These are phyloP conservation scores for Cladosporium sp. DNA, from an alignment of 2,329 filamentous ascomycete genomes.

Conservation along the genomic window DNA sequence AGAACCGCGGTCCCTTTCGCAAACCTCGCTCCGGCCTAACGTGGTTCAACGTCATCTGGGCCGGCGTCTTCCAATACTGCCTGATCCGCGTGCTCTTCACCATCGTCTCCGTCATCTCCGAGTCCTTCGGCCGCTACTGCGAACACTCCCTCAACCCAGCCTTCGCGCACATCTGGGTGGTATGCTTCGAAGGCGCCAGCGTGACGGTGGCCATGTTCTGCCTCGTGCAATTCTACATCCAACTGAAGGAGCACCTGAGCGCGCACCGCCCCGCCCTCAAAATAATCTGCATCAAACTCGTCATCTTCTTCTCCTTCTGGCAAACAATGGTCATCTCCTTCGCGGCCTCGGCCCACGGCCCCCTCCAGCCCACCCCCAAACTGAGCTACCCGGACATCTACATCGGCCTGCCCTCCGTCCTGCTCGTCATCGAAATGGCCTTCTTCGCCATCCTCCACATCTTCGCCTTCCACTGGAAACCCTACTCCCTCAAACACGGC, in stretches of 20 bases:
- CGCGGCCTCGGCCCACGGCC: slow-evolving; percentile 55
- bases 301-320: slow-evolving; percentile 91
- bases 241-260: slow-evolving; percentile 63
- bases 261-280: slow-evolving; percentile 72
- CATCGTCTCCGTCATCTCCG: slow-evolving; percentile 67
- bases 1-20: slow-evolving; percentile 61
- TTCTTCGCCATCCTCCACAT: slow-evolving; percentile 73
- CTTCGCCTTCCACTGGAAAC: slow-evolving; percentile 74
- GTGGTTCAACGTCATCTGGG: slow-evolving; percentile 84
- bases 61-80: slow-evolving; percentile 80
- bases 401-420: slow-evolving; percentile 70
- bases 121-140: slow-evolving; percentile 68
- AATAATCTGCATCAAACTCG: slow-evolving; percentile 79
- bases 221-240: slow-evolving; percentile 79
- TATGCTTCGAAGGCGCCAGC: slow-evolving; percentile 64
- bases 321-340: slow-evolving; percentile 62
- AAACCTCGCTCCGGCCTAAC: slow-evolving; percentile 76
- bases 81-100: slow-evolving; percentile 77
- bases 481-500: slow-evolving; percentile 51
- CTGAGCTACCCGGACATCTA: slow-evolving; percentile 72
- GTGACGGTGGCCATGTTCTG: slow-evolving; percentile 86
- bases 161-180: slow-evolving; percentile 81
- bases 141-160: slow-evolving; percentile 70
- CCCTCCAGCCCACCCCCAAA: slow-evolving; percentile 57
- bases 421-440: slow-evolving; percentile 82